A percentile compares a stretch with the other conserved stretches of the same genome.
Conservation (phyloP, 805 yeast genomes). For the Blastobotrys attinorum region DNA sequence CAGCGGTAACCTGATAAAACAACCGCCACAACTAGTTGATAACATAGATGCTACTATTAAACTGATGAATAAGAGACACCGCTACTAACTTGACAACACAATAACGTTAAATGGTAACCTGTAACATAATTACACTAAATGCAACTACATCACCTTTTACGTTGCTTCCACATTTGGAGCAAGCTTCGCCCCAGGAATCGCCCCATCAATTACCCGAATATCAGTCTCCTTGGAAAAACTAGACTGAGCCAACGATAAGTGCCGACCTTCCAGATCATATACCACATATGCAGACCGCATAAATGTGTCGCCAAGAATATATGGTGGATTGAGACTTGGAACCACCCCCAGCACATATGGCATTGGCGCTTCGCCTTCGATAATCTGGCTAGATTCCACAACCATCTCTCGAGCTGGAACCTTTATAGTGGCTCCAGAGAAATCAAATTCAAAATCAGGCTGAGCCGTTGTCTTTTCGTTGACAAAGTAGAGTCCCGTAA, state of each 20-base stretch:
- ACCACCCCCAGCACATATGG: conserved; percentile 8
- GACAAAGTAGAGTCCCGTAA: conserved; percentile 20
- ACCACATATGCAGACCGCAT: conserved; percentile 54
- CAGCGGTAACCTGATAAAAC: too few relatives aligned
- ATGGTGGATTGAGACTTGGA: not conserved
- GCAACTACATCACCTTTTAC: too few relatives aligned
- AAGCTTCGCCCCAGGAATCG: conserved; percentile 3
- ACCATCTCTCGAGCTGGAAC: conserved; percentile 21
- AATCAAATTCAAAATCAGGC: conserved; percentile 15
- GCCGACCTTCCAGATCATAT: conserved; percentile 50
- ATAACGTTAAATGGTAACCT: too few relatives aligned
- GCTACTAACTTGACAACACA: too few relatives aligned
- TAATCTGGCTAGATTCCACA: conserved; percentile 9
- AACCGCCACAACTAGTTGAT: too few relatives aligned
- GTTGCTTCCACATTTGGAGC: not conserved
- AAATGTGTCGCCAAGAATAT: conserved; percentile 45
- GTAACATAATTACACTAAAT: too few relatives aligned
- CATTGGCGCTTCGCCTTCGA: conserved; percentile 8
- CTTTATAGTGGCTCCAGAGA: conserved; percentile 19
- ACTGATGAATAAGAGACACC: too few relatives aligned
- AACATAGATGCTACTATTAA: too few relatives aligned
- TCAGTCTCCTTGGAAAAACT: not conserved
- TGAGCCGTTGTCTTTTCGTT: conserved; percentile 6
- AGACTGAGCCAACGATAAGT: conserved; percentile 50
- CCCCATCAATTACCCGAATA: conserved; percentile 1